Evolutionary conservation across 352 stramenopile genomes (phyloP).

Genomic region (Pelagophyceae sp.): DNA sequence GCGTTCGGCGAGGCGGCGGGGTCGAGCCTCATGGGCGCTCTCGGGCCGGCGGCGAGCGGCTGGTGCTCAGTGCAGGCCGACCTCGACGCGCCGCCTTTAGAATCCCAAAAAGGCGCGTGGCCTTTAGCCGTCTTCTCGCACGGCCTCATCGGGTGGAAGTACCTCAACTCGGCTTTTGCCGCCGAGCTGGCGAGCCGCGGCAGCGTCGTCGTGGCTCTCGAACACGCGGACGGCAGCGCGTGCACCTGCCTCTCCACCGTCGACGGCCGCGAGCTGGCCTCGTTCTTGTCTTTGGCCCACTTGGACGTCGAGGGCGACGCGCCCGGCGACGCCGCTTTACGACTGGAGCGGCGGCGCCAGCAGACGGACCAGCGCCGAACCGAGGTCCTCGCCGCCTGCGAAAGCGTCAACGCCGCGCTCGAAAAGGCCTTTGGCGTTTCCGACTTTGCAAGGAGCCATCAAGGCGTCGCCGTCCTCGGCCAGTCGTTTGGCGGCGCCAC

Average conservation of each 20-base stretch:
- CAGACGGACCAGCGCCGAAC: neutral
- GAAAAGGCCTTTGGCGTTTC: neutral
- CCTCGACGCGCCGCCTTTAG: neutral
- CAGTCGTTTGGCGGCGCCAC: constrained; percentile 15
- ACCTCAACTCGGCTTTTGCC: neutral
- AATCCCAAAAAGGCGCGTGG: neutral
- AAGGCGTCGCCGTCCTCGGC: neutral
- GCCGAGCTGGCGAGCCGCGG: neutral
- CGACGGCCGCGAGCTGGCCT: no score
- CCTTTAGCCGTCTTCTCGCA: constrained; percentile 10
- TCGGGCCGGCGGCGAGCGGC: neutral
- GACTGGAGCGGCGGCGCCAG: neutral
- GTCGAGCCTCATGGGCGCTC: neutral
- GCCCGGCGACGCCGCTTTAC: neutral
- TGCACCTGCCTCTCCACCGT: neutral
- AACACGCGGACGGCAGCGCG: constrained; percentile 7
- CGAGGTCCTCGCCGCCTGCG: neutral
- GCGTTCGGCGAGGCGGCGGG: neutral
- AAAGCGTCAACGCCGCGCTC: neutral
- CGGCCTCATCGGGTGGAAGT: neutral
- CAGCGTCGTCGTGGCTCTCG: neutral
- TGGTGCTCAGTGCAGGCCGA: neutral
- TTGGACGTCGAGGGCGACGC: neutral
- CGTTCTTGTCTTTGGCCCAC: no score
- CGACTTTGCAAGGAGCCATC: neutral